Evolutionary conservation across 148 eudicot genomes (phyloP).

Genomic region (Fagopyrum homotropicum): DNA sequence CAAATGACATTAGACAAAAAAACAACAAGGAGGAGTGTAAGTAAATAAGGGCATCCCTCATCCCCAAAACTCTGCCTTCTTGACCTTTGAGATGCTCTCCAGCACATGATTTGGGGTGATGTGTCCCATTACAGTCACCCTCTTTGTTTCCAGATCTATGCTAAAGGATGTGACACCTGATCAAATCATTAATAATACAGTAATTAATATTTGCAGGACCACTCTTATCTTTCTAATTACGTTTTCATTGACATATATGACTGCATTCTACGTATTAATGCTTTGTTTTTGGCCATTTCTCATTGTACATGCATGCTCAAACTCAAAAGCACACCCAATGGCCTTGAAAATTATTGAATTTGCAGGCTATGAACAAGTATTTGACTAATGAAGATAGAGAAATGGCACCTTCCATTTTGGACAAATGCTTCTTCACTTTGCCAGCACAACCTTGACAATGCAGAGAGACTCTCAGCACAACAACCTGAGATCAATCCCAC

Average conservation of each 20-base stretch:
- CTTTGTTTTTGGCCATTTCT: not conserved
- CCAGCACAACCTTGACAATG: conserved; percentile 92
- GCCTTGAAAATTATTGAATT: too few relatives aligned
- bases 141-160: conserved; percentile 59
- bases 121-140: conserved; percentile 70
- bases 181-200: not conserved
- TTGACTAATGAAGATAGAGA: not conserved
- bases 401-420: conserved; percentile 69
- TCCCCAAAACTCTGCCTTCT: conserved; percentile 63
- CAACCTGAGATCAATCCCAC: conserved; percentile 37
- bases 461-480: conserved; percentile 74
- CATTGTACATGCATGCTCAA: not conserved
- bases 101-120: conserved; percentile 55
- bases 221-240: not conserved
- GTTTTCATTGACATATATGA: not conserved
- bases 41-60: not conserved
- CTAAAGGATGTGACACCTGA: conserved; percentile 66
- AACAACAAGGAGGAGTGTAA: not conserved
- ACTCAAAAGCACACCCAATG: too few relatives aligned
- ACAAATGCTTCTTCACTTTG: conserved; percentile 66
- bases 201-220: conserved; percentile 1
- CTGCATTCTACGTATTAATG: not conserved
- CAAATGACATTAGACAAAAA: not conserved
- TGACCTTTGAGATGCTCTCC: conserved; percentile 78
- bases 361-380: too few relatives aligned